Evolutionary conservation across 2,329 filamentous ascomycete genomes (phyloP), one percentile per base, ranked within the genome.

Genomic region (Decorospora gaudefroyi): DNA sequence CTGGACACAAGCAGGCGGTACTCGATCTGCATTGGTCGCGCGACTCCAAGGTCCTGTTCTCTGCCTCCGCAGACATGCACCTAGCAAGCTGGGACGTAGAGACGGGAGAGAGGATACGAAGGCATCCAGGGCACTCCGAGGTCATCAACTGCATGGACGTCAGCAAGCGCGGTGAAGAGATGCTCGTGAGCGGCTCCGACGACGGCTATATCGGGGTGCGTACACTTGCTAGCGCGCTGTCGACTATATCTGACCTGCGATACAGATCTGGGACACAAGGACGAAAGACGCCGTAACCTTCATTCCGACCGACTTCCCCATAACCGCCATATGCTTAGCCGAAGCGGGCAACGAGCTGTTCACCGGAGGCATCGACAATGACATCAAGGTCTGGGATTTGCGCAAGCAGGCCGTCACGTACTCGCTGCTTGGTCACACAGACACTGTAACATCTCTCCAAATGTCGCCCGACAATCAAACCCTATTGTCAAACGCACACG

Each of bases 331-430:
- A 4, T 89, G 90, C 11, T 77, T 97, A n/a, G 86, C 91, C 0
- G 90, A 96, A 68, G 90, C 92, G 1, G 93, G 93, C 12, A 96
- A 96, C 68, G 93, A 97, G 73, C 83, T 99, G 17, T 99, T 93
- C 70, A 87, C 88, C 5, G 92, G 92, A 32, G 88, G 91, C 15
- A 96, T 99, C 58, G 93, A 97, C 74, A 96, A 97, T 66, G 90
- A 95, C 60, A 95, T 99, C 68, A 90, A 91, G 61, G 91, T 95
- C 13, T 99, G 93, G 92, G 93, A 99, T 71, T 74, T 97, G 64
- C 84, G 93, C 56, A 97, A 96, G 76, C 90, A 95, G 72, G 82
- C 86, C 5, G 82, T 95, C 2, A 84, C 90, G 4, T 96, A 97
- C 71, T 86, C 87, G 1, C 85, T 99, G 78, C 73, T 87, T 9